Base-by-base conservation (phyloP, 352 stramenopile genomes). In the Pilasporangium apinafurcum region DNA sequence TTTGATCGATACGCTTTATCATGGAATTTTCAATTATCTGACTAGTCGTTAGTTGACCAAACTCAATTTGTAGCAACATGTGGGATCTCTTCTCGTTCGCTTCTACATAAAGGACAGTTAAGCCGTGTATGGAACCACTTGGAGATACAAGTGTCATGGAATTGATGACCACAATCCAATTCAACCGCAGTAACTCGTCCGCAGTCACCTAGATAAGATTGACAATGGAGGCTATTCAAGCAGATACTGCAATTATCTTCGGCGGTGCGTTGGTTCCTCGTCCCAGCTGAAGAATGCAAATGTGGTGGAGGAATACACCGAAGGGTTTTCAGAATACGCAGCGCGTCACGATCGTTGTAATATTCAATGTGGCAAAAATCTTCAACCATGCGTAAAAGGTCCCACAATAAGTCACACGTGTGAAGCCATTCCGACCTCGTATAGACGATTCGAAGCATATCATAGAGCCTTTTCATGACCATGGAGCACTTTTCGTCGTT, bases 81-180 rank as follows among this genome's bases (percentile, higher is more conserved):
- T n/a, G n/a, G n/a, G n/a, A n/a, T n/a, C 33, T 44, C 9, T 46
- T 16, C 13, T 30, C 21, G n/a, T n/a, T 34, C 30, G 3, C 22
- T 32, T 31, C 14, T 18, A 12, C 13, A 8, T 38, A 86, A 54
- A 10, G 77, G 77, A 37, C 77, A 89, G 44, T 83, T 83, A 16
- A 84, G 53, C 0, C 59, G 58, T 22, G 73, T 53, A 51, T 70
- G 59, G 31, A 86, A 82, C 77, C 77, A 89, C 47, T 72, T 51
- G 30, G 66, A 84, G 27, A 89, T 68, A 46, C 77, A 89, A 17
- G 71, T 68, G 45, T 89, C 77, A 40, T 89, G 77, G 59, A 86
- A 89, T n/a, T 53, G 54, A 44, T 89, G 77, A 37, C 77, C 77
- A 41, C 77, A 89, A 12, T 50, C 34, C 6, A 89, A 50, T 32